Evolutionary conservation across 1,284 basidiomycete genomes (phyloP), one percentile per base, ranked within the genome.

Genomic region (Puccinia coronata): DNA sequence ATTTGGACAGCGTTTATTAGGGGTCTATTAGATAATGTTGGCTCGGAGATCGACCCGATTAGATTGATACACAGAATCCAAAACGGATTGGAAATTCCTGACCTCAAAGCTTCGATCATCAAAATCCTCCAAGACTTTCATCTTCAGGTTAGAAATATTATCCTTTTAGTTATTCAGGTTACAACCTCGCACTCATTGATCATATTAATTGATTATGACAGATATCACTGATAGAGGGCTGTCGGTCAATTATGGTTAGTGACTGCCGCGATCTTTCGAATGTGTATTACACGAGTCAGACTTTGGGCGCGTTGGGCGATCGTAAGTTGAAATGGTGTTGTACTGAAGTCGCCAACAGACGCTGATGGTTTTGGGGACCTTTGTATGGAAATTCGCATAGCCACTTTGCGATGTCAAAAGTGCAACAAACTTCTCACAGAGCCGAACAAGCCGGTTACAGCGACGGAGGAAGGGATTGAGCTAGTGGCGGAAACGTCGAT

Each of bases 41-140:
- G 96, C 9, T 91, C 94, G 0, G 95, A 98, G 85, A 97, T 99
- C 84, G 93, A 97, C 84, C 96, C 97, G 0, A 92, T 99, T 73
- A 91, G 95, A 0, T 89, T 99, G 63, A 97, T 99, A 78, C 90
- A 94, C 9, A 90, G 96, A 18, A 98, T 99, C 87, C 92, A 93
- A 87, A 94, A 98, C 83, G 96, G 97, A 0, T 89, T 99, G 11
- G 94, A 97, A 86, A 98, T 99, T 57, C 94, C 94, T 0, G 96
- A 96, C 0, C 89, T 99, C 80, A 96, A 97, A 86, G 91, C 92
- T 75, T 95, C 96, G 0, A 87, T 99, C 41, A 95, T 98, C 88
- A 98, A 97, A 89, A 98, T 99, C 80, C 87, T 99, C 74, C 94
- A 96, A 82, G 95, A 98, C 84, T 98, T 96, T 85, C 94, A 97